Evolutionary conservation across 208 protist genomes (phyloP).

Genomic region (Herpetomonas tarakana): DNA sequence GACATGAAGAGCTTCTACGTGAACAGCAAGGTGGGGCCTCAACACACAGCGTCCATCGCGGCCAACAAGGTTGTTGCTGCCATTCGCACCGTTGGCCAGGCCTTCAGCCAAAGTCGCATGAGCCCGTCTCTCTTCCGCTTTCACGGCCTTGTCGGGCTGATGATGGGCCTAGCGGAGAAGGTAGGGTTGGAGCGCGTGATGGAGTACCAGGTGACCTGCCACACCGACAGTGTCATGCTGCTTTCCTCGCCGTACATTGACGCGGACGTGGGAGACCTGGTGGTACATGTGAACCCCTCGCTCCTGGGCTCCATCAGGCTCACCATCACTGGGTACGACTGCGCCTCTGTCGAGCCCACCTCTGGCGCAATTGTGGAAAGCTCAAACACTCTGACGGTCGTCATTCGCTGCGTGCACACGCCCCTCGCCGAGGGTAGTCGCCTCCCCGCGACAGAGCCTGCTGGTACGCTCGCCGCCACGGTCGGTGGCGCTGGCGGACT

Average conservation of each 20-base stretch:
- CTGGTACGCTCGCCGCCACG: too few relatives aligned
- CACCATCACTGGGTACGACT: slow-evolving; percentile 45
- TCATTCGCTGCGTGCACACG: slow-evolving; percentile 21
- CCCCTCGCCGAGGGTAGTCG: slow-evolving; percentile 2
- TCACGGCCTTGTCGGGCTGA: slow-evolving; percentile 42
- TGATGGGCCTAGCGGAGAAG: slow-evolving; percentile 46
- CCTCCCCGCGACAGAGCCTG: too few relatives aligned
- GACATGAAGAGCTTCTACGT: background rate
- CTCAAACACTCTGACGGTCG: slow-evolving; percentile 37
- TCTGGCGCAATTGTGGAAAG: slow-evolving; percentile 33
- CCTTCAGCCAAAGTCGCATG: background rate
- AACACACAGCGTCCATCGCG: background rate
- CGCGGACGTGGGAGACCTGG: slow-evolving; percentile 31
- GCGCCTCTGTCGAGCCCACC: slow-evolving; percentile 30
- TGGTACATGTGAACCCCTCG: slow-evolving; percentile 47
- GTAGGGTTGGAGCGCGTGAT: slow-evolving; percentile 63
- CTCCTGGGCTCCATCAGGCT: slow-evolving; percentile 41
- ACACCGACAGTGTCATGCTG: slow-evolving; percentile 29
- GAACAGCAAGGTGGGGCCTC: background rate
- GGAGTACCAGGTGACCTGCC: slow-evolving; percentile 46
- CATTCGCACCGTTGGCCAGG: background rate
- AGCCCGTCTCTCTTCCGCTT: slow-evolving; percentile 26
- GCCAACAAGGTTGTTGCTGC: background rate
- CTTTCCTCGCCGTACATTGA: slow-evolving; percentile 33
- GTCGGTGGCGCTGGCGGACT: too few relatives aligned